Base-by-base conservation (phyloP, 2,329 filamentous ascomycete genomes). In the Colletotrichum chrysophilum region DNA sequence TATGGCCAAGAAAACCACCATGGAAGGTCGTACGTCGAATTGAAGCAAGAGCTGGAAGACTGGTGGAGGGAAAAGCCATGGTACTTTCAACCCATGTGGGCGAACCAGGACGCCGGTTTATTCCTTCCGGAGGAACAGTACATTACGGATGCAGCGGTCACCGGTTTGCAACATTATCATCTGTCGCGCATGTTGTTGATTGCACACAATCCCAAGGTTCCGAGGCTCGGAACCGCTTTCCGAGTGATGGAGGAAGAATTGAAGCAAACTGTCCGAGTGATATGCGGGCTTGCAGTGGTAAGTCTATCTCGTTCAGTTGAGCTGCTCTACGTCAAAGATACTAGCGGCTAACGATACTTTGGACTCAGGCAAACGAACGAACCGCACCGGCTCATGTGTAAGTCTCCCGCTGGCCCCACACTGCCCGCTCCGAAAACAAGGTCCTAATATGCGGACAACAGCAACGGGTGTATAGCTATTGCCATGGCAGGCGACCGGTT, bases 401-500 rank as follows among this genome's bases (percentile, higher is more conserved):
- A 69, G 74, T 69, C 9, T n/a, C 36, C 3, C 10, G 6, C 3
- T 56, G 13, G 13, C 24, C 32, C 28, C 5, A 58, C 7, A 18
- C 13, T 6, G 26, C 18, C 28, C 18, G 12, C 4, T 3, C 6
- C 14, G 6, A 26, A 34, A 14, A 26, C 8, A 16, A 62, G 2
- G 14, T 21, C 8, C 56, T 70, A 30, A 70, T 32, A 21, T 13
- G 10, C 18, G 12, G 9, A 10, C 8, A 16, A 65, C 4, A 81
- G 81, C 65, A 81, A 82, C 16, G 81, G 78, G 4, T 81, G 78
- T 24, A 76, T 82, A 1, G 80, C 81, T 7, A 81, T 82, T 2
- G 79, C 80, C 1, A 81, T 82, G 80, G 81, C 80, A 4, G 86
- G 86, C 8, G 86, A 87, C 70, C 81, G 84, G 26, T 87, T 87